Evolutionary conservation across 2,329 filamentous ascomycete species (phyloP).

Genomic region (Scytalidium sp.): DNA sequence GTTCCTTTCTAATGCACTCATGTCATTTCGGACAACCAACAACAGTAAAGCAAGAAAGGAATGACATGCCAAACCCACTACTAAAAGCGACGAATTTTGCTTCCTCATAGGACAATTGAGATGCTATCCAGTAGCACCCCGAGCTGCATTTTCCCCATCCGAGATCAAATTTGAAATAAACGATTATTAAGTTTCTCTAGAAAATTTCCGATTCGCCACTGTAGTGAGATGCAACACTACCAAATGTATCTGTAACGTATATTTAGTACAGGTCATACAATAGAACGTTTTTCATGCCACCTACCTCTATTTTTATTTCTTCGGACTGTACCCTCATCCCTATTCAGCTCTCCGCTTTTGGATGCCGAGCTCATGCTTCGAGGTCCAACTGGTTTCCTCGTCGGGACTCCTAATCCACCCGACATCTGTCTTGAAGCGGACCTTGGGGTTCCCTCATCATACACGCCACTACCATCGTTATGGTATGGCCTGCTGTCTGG

Average conservation of each 20-base stretch:
- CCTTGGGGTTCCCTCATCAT: slow-evolving; percentile 13
- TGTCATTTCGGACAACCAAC: not conserved
- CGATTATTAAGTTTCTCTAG: slow-evolving; percentile 29
- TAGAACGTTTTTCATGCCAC: slow-evolving; percentile 13
- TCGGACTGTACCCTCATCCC: slow-evolving; percentile 23
- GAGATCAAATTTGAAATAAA: not conserved
- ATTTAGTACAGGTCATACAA: slow-evolving; percentile 8
- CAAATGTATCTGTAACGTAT: slow-evolving; percentile 48
- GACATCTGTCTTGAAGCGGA: slow-evolving; percentile 21
- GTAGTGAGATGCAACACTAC: slow-evolving; percentile 44
- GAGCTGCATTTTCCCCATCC: not conserved
- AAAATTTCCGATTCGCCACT: slow-evolving; percentile 50
- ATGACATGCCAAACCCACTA: not conserved
- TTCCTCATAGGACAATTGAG: not conserved
- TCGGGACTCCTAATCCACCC: slow-evolving; percentile 21
- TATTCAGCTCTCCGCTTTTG: slow-evolving; percentile 22
- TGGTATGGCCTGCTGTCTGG: slow-evolving; percentile 1
- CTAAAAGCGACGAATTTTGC: not conserved
- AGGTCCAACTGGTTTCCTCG: slow-evolving; percentile 30
- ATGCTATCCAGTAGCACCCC: not conserved
- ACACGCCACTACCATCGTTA: not conserved
- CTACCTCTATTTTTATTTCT: slow-evolving; percentile 51
- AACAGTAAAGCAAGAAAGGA: not conserved
- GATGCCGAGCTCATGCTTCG: slow-evolving; percentile 28
- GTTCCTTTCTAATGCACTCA: not conserved